A percentile compares a stretch with the other conserved stretches of the same genome.
Evolutionary conservation across 2,329 filamentous ascomycete genomes (phyloP).

Genomic region (Penicillium thymicola): DNA sequence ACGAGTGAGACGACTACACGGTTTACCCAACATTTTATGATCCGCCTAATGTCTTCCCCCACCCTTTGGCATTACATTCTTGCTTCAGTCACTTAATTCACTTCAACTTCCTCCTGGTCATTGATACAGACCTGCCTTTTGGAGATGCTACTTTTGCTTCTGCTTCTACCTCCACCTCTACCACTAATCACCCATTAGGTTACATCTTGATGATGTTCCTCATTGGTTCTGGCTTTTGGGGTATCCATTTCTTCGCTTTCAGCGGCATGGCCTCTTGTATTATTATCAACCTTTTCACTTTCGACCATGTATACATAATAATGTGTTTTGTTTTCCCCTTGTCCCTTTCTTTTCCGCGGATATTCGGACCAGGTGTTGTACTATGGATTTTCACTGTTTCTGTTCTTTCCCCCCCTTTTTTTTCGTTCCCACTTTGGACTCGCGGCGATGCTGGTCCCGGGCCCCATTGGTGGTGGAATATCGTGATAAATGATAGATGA

Average conservation of each 20-base stretch:
- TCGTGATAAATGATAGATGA: slow-evolving; percentile 4
- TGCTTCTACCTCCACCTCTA: background rate
- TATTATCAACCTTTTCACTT: slow-evolving; percentile 14
- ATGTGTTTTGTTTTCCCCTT: slow-evolving; percentile 1
- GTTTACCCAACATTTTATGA: slow-evolving; percentile 15
- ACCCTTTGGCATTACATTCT: slow-evolving; percentile 8
- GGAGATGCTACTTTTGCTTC: slow-evolving; percentile 2
- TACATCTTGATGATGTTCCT: background rate
- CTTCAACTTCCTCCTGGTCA: background rate
- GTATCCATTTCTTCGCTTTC: slow-evolving; percentile 10
- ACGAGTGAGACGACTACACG: slow-evolving; percentile 14
- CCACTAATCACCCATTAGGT: slow-evolving; percentile 3
- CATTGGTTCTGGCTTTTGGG: slow-evolving; percentile 2
- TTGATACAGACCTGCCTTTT: slow-evolving; percentile 5
- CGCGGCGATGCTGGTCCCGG: background rate
- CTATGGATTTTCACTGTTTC: background rate
- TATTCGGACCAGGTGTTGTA: background rate
- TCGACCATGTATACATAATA: slow-evolving; percentile 21
- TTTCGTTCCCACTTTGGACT: background rate
- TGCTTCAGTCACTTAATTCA: slow-evolving; percentile 3
- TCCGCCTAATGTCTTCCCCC: slow-evolving; percentile 11
- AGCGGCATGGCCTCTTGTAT: slow-evolving; percentile 18
- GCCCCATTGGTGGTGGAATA: background rate
- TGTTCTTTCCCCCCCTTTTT: background rate
- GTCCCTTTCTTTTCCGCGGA: background rate